Percentiles rank a stretch among this genome's conserved stretches.
These are phyloP conservation scores for Aciculosporium take DNA, from an alignment of 2,329 filamentous ascomycete genomes.

Conservation along the genomic window DNA sequence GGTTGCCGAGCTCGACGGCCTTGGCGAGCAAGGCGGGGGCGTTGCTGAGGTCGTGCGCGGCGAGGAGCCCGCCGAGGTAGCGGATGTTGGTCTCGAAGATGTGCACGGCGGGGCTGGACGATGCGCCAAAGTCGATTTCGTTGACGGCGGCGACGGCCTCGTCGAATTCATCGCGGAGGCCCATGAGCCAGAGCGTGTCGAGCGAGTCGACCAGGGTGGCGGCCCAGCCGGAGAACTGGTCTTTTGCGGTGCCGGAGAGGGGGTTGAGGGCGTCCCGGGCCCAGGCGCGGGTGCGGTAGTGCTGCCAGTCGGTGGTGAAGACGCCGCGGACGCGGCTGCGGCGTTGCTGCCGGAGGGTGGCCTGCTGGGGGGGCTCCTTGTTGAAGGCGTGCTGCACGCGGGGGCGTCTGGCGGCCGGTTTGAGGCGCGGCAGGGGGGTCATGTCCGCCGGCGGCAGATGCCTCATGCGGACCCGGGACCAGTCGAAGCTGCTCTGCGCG, in stretches of 20 bases:
- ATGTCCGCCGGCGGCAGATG: not conserved
- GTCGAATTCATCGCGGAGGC: slow-evolving; percentile 48
- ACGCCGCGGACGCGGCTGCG: not conserved
- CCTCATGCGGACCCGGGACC: not conserved
- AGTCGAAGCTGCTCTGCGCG: not conserved
- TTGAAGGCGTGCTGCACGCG: not conserved
- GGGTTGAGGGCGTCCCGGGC: slow-evolving; percentile 48
- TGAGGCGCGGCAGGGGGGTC: not conserved
- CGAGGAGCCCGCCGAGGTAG: slow-evolving; percentile 54
- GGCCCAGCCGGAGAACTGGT: slow-evolving; percentile 53
- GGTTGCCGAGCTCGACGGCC: slow-evolving; percentile 46
- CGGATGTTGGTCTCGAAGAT: slow-evolving; percentile 60
- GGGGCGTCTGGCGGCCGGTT: not conserved
- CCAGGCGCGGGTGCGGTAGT: slow-evolving; percentile 50
- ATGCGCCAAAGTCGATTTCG: slow-evolving; percentile 45
- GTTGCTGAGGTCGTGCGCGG: slow-evolving; percentile 54
- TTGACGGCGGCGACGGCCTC: slow-evolving; percentile 44
- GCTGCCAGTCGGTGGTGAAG: slow-evolving; percentile 19
- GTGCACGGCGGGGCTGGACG: slow-evolving; percentile 35
- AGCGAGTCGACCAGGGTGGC: slow-evolving; percentile 53
- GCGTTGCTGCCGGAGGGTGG: not conserved
- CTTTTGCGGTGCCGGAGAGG: slow-evolving; percentile 33
- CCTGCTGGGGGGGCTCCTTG: not conserved
- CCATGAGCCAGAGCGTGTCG: slow-evolving; percentile 64
- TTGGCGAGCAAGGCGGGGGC: slow-evolving; percentile 43